Conservation (phyloP, 1,139 yeast species). For the Lodderomyces pseudojiufengensis region DNA sequence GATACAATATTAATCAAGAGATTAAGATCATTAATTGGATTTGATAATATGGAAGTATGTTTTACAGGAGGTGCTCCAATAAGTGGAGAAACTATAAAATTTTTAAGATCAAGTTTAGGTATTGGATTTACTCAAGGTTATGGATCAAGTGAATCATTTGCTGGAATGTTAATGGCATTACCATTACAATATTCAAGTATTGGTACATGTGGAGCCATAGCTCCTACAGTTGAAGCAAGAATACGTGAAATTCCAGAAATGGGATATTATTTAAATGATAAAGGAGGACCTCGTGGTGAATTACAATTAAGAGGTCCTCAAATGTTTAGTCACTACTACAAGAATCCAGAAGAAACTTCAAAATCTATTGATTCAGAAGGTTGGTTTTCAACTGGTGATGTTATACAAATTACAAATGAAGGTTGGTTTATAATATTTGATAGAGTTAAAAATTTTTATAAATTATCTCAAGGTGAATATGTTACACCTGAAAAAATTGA, state of each 20-base stretch:
- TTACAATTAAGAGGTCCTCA: constrained; percentile 67
- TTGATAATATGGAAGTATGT: constrained; percentile 42
- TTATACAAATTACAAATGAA: constrained; percentile 49
- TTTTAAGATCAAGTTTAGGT: constrained; percentile 60
- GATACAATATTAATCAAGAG: constrained; percentile 50
- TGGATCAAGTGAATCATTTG: constrained; percentile 74
- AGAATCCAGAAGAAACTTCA: constrained; percentile 40
- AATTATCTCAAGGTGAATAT: constrained; percentile 79
- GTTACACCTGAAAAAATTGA: constrained; percentile 78
- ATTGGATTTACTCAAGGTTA: constrained; percentile 67
- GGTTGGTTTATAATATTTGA: constrained; percentile 62
- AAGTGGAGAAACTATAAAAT: constrained; percentile 53
- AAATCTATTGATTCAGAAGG: constrained; percentile 33
- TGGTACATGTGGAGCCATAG: constrained; percentile 64
- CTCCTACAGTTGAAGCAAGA: constrained; percentile 52
- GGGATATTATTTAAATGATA: constrained; percentile 50
- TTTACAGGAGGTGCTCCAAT: constrained; percentile 77
- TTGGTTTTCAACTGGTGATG: constrained; percentile 78
- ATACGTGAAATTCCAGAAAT: constrained; percentile 65
- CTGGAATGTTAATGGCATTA: constrained; percentile 51
- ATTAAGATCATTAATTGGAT: constrained; percentile 55
- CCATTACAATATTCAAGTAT: constrained; percentile 26
- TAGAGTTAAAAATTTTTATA: constrained; percentile 77
- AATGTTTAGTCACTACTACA: constrained; percentile 56
- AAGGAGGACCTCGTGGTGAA: constrained; percentile 45